Percentiles rank a stretch among this genome's conserved stretches.
Conservation (phyloP, 2,329 filamentous ascomycete species). For the Boeremia exigua region DNA sequence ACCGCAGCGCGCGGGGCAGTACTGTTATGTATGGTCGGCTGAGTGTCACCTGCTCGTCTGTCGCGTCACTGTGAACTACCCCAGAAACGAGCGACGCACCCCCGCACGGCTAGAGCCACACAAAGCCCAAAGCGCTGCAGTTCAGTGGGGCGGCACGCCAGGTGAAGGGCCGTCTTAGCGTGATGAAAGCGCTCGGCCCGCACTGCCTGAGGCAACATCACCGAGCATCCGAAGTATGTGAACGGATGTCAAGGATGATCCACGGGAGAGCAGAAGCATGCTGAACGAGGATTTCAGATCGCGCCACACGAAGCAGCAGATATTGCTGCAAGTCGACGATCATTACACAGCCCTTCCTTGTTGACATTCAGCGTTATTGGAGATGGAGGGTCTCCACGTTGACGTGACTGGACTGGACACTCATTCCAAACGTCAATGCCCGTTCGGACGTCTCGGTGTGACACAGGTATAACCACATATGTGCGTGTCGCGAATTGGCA, state of each 20-base stretch:
- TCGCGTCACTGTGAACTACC: conserved; percentile 31
- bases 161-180: conserved; percentile 23
- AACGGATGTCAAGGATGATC: not conserved
- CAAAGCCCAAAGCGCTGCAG: conserved; percentile 19
- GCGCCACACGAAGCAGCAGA: no score
- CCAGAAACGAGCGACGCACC: conserved; percentile 30
- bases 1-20: conserved; percentile 16
- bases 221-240: not conserved
- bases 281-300: no score
- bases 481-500: not conserved
- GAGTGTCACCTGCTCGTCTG: conserved; percentile 30
- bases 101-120: conserved; percentile 29
- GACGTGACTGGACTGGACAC: not conserved
- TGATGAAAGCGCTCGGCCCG: conserved; percentile 12
- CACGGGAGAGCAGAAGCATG: not conserved
- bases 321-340: no score
- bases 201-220: conserved; percentile 21
- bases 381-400: not conserved
- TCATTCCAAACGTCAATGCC: not conserved
- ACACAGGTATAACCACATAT: not conserved
- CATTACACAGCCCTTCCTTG: no score
- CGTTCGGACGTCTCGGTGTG: not conserved
- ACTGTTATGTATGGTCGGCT: conserved; percentile 22
- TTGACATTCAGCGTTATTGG: not conserved
- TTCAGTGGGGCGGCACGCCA: conserved; percentile 27